phyloP scores from a whole-genome alignment of 129 eudicot species.

The Flaveria robusta region DNA sequence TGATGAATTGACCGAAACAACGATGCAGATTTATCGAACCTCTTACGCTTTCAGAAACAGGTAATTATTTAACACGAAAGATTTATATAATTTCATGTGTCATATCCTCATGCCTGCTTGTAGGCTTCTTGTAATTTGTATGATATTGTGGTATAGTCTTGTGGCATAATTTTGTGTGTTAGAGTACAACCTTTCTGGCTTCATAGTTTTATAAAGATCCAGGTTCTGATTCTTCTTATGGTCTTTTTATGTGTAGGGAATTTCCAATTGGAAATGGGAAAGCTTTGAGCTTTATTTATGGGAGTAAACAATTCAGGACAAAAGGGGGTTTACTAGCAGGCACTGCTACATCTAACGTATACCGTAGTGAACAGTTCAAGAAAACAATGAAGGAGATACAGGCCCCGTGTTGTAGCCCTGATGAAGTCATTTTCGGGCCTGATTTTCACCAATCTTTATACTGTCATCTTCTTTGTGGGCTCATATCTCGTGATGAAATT shows the following conservation, averaged over 20 bases:
- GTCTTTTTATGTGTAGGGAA: slow-evolving; percentile 44
- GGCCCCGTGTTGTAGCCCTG: slow-evolving; percentile 77
- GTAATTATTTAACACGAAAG: slow-evolving; percentile 35
- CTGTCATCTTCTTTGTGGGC: slow-evolving; percentile 88
- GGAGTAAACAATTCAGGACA: slow-evolving; percentile 78
- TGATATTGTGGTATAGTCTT: slow-evolving; percentile 1
- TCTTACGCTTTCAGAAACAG: slow-evolving; percentile 87
- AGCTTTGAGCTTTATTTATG: slow-evolving; percentile 74
- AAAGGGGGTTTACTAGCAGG: slow-evolving; percentile 91
- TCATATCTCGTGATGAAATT: slow-evolving; percentile 53
- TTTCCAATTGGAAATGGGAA: slow-evolving; percentile 78
- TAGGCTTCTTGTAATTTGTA: neutral
- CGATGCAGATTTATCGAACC: slow-evolving; percentile 84
- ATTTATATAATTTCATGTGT: neutral
- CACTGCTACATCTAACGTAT: slow-evolving; percentile 88
- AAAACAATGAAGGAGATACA: slow-evolving; percentile 70
- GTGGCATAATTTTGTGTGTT: no score
- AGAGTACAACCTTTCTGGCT: neutral
- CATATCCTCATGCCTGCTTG: neutral
- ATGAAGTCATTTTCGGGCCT: slow-evolving; percentile 84
- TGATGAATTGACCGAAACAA: slow-evolving; percentile 66
- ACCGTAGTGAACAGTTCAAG: slow-evolving; percentile 58
- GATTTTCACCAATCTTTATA: slow-evolving; percentile 90
- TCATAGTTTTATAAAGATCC: neutral
- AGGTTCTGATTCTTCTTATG: neutral